Evolutionary conservation across 164 flowering plant species (phyloP), one percentile per base, ranked within the genome.

Genomic region (Nymphaea colorata): DNA sequence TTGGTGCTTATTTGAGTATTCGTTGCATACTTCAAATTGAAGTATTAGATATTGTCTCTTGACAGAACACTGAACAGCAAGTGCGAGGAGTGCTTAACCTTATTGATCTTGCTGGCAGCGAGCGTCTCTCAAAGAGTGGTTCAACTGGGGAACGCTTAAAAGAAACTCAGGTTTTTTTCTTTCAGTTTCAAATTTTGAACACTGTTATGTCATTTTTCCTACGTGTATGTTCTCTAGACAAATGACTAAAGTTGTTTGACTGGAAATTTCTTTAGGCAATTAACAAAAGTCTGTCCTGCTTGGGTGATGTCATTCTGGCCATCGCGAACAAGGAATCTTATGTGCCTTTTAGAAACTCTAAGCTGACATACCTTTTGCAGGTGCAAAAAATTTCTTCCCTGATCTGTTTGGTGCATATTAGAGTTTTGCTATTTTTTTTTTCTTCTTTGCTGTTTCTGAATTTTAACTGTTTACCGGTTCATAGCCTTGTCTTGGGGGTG

Each of bases 91-190:
- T 92, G 5, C 72, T 95, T 66, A 95, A 95, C 75, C 91, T 95
- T 10, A 87, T 95, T 68, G 99, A 95, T 72, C 93, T 95, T 71
- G 99, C 99, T 53, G 99, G 99, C 3, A 95, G 99, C 71, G 99
- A 95, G 72, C 94, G 99, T 25, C 86, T 95, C 51, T 95, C 99
- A 2, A 92, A 86, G 76, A 95, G 99, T 77, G 98, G 98, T 10
- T 82, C 98, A 62, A 90, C 96, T 15, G 99, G 98, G 41, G 98
- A 92, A 41, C 85, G 96, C 6, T 74, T 92, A 67, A 89, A 77
- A 76, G 99, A 95, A 82, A 90, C 99, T 65, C 97, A 92, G 78
- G 99, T 94, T 80, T 61, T 25, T 69, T 25, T 71, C 0, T 11
- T 61, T 17, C 41, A 6, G 41, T 17, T 61, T 11, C 64, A 10